These are phyloP conservation scores for Trichosporon sp. DNA, from an alignment of 1,284 basidiomycete genomes.

Conservation along the genomic window DNA sequence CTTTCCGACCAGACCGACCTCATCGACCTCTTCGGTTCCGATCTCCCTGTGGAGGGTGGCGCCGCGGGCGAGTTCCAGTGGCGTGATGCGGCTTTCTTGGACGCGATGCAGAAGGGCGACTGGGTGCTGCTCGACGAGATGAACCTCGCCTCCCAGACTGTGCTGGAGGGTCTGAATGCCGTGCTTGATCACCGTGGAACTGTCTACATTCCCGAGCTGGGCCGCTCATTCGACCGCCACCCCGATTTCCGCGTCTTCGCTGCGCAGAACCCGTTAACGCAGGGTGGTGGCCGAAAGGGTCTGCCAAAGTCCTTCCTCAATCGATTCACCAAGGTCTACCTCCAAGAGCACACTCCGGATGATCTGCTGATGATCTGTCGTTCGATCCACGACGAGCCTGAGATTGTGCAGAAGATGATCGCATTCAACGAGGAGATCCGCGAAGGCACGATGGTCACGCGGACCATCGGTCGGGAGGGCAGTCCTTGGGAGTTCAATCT, in stretches of 20 bases:
- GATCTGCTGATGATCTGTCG: constrained; percentile 78
- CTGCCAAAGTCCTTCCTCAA: constrained; percentile 96
- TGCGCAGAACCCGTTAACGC: constrained; percentile 92
- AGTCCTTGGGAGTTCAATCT: constrained; percentile 99
- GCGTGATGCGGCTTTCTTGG: constrained; percentile 94
- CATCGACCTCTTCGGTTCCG: constrained; percentile 92
- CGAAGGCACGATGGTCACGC: constrained; percentile 62
- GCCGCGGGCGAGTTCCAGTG: constrained; percentile 89
- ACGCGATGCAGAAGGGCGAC: constrained; percentile 83
- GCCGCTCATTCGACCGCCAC: constrained; percentile 80
- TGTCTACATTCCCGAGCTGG: constrained; percentile 92
- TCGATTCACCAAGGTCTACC: constrained; percentile 94
- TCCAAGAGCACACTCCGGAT: constrained; percentile 73
- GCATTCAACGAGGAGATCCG: constrained; percentile 71
- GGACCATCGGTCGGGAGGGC: constrained; percentile 73
- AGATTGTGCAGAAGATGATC: constrained; percentile 71
- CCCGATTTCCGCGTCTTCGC: constrained; percentile 94
- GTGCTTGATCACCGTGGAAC: constrained; percentile 93
- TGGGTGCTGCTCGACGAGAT: constrained; percentile 99
- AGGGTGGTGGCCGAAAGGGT: constrained; percentile 96
- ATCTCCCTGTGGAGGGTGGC: constrained; percentile 90
- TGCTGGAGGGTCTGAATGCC: constrained; percentile 95
- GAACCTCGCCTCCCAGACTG: constrained; percentile 93
- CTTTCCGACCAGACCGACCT: constrained; percentile 98
- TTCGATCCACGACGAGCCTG: constrained; percentile 64